These are phyloP conservation scores for Nasturtium officinale DNA, from an alignment of 345 rosid species.

Conservation along the genomic window DNA sequence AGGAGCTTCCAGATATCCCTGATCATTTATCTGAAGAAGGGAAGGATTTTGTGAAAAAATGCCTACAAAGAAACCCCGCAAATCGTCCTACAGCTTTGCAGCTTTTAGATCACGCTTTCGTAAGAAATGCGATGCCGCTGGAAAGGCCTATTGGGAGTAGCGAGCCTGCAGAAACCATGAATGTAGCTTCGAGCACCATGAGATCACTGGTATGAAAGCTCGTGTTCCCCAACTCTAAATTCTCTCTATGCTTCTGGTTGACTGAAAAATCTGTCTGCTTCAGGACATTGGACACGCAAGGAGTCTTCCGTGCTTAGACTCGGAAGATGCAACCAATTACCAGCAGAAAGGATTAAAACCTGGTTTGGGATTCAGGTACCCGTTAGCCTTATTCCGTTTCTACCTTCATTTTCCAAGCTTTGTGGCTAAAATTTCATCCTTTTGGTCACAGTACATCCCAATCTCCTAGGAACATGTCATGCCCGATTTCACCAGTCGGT, in stretches of 20 bases:
- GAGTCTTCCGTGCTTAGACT: constrained; percentile 49
- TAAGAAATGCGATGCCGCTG: constrained; percentile 58
- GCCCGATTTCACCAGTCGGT: constrained; percentile 65
- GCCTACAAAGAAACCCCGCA: constrained; percentile 67
- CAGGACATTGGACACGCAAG: constrained; percentile 59
- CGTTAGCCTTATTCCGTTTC: constrained; percentile 18
- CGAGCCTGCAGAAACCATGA: constrained; percentile 50
- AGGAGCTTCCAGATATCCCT: constrained; percentile 82
- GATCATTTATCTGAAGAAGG: constrained; percentile 76
- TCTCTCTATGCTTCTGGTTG: constrained; percentile 6
- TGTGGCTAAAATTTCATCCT: neutral
- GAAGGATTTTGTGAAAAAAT: constrained; percentile 71
- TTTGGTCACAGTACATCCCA: constrained; percentile 50
- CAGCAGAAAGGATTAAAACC: constrained; percentile 52
- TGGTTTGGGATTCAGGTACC: constrained; percentile 54
- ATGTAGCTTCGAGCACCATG: constrained; percentile 50
- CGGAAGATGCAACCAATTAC: constrained; percentile 50
- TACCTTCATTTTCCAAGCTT: constrained; percentile 1
- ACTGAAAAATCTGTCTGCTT: constrained; percentile 41
- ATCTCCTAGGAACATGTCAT: constrained; percentile 55
- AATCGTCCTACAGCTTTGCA: constrained; percentile 66
- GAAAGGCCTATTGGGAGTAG: constrained; percentile 53
- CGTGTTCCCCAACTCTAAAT: neutral
- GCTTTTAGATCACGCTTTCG: constrained; percentile 71
- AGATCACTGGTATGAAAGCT: constrained; percentile 57